Evolutionary conservation across 192 early-diverging fungal genomes (phyloP), one percentile per base, ranked within the genome.

Genomic region (Rhizophagus clarus): DNA sequence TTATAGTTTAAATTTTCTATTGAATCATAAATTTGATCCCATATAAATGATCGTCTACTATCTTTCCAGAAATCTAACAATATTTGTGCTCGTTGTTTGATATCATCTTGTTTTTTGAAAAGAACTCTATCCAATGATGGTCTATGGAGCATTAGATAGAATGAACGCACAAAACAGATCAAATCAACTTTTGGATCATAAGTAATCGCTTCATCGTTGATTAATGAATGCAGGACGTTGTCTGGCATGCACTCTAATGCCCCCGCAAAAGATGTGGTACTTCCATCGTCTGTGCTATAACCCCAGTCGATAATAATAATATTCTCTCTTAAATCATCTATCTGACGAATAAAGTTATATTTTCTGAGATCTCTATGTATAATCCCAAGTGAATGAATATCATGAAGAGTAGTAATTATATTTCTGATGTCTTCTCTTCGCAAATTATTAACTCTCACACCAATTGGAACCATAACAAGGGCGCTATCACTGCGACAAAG

Each of bases 241-340:
- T 77, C 8, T 0, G 62, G 76, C 76, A 77, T 77, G 17, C 62
- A 77, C 42, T 66, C 61, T 1, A 77, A 37, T 67, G 76, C 76
- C 2, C 76, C 76, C 4, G 76, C 63, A 67, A 77, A 77, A n/a
- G 7, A 0, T n/a, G 2, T 4, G 3, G 22, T n/a, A 77, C 1
- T 77, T 28, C 17, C 76, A 47, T 64, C 20, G 10, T 7, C 29
- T 67, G 9, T 34, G 11, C 76, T 77, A 67, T 66, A 66, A 45
- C 75, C 75, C 75, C 62, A 77, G 34, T 77, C 62, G 24, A 77
- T 45, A 77, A 77, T 77, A n/a, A 74, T 0, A 10, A 74, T 74
- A 26, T 74, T 61, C 3, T 3, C 15, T 3, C 0, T 5, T 49
- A 24, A 34, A 17, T 47, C 40, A 63, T 76, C 20, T n/a, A 61